These are phyloP conservation scores for Psophocarpus tetragonolobus DNA, from an alignment of 306 rosid species.

Conservation along the genomic window DNA sequence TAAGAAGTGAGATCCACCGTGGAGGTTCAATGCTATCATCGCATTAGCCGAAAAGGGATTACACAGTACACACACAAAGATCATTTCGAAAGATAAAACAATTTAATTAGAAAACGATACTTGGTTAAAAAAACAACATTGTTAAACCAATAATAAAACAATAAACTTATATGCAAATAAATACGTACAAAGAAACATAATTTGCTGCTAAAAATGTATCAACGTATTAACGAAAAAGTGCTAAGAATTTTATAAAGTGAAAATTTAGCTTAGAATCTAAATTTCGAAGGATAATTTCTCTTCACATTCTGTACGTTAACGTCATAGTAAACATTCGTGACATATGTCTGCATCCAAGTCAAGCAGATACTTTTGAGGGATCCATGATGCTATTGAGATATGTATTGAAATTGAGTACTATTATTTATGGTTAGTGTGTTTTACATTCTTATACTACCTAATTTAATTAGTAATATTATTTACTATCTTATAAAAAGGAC, in stretches of 20 bases:
- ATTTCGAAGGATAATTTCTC: not conserved
- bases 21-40: not conserved
- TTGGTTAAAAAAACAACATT: not conserved
- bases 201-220: not conserved
- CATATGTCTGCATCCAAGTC: constrained; percentile 27
- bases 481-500: too few relatives aligned
- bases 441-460: not conserved
- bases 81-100: not conserved
- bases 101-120: not conserved
- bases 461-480: too few relatives aligned
- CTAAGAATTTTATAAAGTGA: not conserved
- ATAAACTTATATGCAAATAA: not conserved
- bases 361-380: constrained; percentile 32
- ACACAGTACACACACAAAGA: not conserved
- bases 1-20: not conserved
- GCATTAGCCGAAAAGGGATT: not conserved
- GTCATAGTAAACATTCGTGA: constrained; percentile 22
- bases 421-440: not conserved
- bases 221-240: not conserved
- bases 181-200: not conserved
- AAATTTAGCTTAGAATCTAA: not conserved
- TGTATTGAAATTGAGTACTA: not conserved
- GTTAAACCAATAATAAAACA: not conserved
- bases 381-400: constrained; percentile 29
- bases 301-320: not conserved